phyloP scores from a whole-genome alignment of 768 basidiomycete species.

The Pholiota conissans region DNA sequence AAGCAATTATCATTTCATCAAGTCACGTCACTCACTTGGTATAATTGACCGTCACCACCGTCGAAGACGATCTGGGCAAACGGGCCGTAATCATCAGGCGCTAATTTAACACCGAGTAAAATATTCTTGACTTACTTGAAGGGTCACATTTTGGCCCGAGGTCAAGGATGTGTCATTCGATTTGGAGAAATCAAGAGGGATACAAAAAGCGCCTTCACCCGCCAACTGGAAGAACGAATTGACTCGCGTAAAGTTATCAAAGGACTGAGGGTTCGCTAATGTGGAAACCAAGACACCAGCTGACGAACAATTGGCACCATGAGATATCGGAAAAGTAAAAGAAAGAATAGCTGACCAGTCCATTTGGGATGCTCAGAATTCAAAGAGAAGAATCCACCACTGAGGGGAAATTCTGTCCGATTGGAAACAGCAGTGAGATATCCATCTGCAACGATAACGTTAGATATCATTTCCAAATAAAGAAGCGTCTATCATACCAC shows the following conservation, averaged over 20 bases:
- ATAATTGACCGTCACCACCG: slow-evolving; percentile 73
- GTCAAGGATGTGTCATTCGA: slow-evolving; percentile 50
- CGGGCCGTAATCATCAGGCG: background rate
- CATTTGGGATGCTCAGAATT: slow-evolving; percentile 67
- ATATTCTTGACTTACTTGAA: slow-evolving; percentile 43
- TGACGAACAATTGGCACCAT: slow-evolving; percentile 20
- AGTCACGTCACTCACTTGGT: slow-evolving; percentile 47
- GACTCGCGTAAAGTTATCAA: slow-evolving; percentile 58
- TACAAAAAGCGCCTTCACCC: slow-evolving; percentile 66
- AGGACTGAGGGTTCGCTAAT: slow-evolving; percentile 57
- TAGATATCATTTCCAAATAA: background rate
- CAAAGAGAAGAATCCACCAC: slow-evolving; percentile 56
- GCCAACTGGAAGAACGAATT: slow-evolving; percentile 48
- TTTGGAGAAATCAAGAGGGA: slow-evolving; percentile 59
- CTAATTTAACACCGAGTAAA: background rate
- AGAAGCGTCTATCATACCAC: slow-evolving; percentile 43
- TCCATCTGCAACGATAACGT: slow-evolving; percentile 49
- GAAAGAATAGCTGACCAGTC: slow-evolving; percentile 42
- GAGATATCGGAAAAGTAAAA: background rate
- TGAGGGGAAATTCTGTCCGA: slow-evolving; percentile 71
- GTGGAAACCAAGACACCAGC: slow-evolving; percentile 59
- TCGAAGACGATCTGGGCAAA: slow-evolving; percentile 48
- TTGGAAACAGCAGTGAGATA: slow-evolving; percentile 51
- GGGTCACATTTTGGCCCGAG: slow-evolving; percentile 72
- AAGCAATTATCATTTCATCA: background rate